Evolutionary conservation across 108 stramenopile species (phyloP).

Genomic region (Pelagomonas calceolata): DNA sequence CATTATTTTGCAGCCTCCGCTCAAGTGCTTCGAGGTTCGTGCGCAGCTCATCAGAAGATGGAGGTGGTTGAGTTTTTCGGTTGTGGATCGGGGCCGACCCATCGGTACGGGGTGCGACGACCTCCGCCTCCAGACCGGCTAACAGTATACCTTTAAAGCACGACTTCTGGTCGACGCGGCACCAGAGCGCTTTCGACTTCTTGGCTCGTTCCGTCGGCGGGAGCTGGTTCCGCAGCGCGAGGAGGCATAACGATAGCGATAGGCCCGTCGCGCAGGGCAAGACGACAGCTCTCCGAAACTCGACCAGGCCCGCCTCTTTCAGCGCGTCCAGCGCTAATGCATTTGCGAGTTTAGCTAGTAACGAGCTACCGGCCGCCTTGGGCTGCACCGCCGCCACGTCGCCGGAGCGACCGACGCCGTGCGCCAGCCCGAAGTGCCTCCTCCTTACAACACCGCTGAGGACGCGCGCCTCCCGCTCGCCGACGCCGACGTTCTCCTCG

Average conservation of each 20-base stretch:
- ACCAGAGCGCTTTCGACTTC: conserved; percentile 8
- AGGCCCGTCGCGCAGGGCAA: conserved; percentile 48
- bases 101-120: conserved; percentile 36
- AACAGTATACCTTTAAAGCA: conserved; percentile 89
- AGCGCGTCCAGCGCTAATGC: conserved; percentile 70
- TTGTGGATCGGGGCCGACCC: neutral
- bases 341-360: conserved; percentile 68
- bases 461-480: conserved; percentile 95
- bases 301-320: conserved; percentile 63
- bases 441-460: conserved; percentile 71
- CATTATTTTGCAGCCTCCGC: conserved; percentile 37
- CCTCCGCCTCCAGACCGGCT: conserved; percentile 74
- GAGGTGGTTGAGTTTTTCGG: neutral
- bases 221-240: conserved; percentile 10
- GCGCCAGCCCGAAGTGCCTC: conserved; percentile 78
- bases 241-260: conserved; percentile 21
- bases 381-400: conserved; percentile 96
- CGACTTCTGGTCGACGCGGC: conserved; percentile 93
- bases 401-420: conserved; percentile 94
- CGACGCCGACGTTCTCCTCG: conserved; percentile 67
- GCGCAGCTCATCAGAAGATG: conserved; percentile 61
- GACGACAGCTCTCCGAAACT: conserved; percentile 21
- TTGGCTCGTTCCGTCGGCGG: neutral
- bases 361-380: conserved; percentile 93
- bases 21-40: conserved; percentile 76